Base-by-base conservation (phyloP, 306 rosid species). In the Spatholobus suberectus region DNA sequence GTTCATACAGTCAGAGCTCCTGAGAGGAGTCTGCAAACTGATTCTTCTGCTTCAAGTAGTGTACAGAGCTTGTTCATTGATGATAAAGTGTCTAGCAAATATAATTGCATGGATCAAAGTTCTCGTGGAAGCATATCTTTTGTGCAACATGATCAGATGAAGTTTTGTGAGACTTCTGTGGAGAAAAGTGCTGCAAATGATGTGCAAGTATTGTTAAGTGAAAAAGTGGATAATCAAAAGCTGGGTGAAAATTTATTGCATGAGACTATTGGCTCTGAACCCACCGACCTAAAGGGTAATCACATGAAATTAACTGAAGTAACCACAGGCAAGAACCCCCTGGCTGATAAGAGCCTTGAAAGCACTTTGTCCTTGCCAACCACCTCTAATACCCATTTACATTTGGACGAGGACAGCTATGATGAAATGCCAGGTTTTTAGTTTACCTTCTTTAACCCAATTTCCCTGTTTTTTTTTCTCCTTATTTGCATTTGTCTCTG, bases 361-460 rank as follows among this genome's bases (percentile, higher is more conserved):
- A 85, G 79, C 47, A 10, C 67, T 85, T 41, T 80, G 14, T 73
- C 63, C 61, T 57, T 55, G 74, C 85, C 85, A 75, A 29, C 77
- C 38, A 61, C 70, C 75, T 80, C 84, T 55, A 38, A 81, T 82
- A 23, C 73, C 66, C 74, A 29, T 78, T 69, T 79, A 57, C 76
- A 61, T 73, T 52, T 81, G 70, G 87, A 52, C 7, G 75, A 84
- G 75, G 82, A 85, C 63, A 63, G 73, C 68, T 49, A 10, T 73
- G 86, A 85, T 66, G 89, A 85, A 81, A 54, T 76, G 74, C 58
- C 90, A 92, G 97, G 97, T 92, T 73, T 41, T 63, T 68, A 62
- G 57, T 73, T 85, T 73, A 49, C 49, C 79, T 49, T 68, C 68
- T 77, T 59, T 32, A 47, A 34, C 77, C 27, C 79, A 55, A n/a